Conservation (phyloP, 2,329 filamentous ascomycete genomes). For the Colletotrichum zoysiae region DNA sequence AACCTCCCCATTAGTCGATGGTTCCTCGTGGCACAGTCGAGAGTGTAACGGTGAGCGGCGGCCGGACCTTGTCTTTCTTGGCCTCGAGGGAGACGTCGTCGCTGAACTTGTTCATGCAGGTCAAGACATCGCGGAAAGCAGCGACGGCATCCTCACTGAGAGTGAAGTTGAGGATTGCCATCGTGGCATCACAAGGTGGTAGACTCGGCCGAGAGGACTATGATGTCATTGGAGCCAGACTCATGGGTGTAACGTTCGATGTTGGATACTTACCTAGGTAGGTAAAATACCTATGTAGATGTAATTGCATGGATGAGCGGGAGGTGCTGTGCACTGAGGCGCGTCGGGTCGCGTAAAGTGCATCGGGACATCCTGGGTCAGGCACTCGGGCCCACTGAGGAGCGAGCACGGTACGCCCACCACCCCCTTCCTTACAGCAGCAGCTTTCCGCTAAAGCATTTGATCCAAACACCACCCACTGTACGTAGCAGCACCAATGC, state of each 20-base stretch:
- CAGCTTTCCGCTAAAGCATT: not conserved
- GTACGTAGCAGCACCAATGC: not conserved
- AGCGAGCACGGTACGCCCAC: not conserved
- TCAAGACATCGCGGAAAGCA: constrained; percentile 78
- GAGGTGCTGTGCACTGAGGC: not conserved
- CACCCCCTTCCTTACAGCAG: not conserved
- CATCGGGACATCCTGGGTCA: not conserved
- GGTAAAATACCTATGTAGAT: not conserved
- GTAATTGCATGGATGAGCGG: not conserved
- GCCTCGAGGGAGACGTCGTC: constrained; percentile 84
- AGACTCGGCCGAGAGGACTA: not conserved
- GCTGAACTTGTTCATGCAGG: constrained; percentile 83
- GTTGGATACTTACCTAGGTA: not conserved
- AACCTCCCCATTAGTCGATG: not conserved
- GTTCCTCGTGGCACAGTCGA: no score
- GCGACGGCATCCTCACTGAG: constrained; percentile 79
- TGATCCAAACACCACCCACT: not conserved
- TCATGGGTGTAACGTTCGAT: constrained; percentile 47
- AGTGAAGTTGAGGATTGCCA: constrained; percentile 78
- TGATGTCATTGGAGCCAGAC: constrained; percentile 58
- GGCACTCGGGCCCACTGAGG: not conserved
- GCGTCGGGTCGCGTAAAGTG: constrained; percentile 23
- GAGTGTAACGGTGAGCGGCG: not conserved
- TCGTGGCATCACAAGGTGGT: constrained; percentile 45
- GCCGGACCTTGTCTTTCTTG: constrained; percentile 71